phyloP scores from a whole-genome alignment of 768 basidiomycete species.

The Clavulina sp. region DNA sequence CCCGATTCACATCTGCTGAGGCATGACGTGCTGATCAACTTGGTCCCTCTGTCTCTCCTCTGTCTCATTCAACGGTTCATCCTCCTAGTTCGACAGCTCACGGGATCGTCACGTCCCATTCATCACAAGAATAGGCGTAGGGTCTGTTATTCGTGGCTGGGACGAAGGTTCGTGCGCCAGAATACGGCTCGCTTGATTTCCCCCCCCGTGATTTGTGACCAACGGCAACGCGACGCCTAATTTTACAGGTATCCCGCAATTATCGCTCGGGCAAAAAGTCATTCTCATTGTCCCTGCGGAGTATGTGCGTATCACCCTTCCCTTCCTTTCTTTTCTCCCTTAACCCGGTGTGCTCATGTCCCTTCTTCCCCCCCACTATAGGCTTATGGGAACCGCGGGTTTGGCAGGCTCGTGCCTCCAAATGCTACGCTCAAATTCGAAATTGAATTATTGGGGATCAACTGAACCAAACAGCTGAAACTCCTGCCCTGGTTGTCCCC shows the following conservation, averaged over 20 bases:
- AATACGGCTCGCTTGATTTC: background rate
- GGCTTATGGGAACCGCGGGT: slow-evolving; percentile 11
- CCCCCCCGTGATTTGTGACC: background rate
- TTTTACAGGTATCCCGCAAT: slow-evolving; percentile 8
- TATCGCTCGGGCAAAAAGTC: slow-evolving; percentile 13
- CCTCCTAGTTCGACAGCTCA: slow-evolving; percentile 9
- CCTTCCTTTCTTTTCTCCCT: background rate
- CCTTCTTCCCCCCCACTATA: background rate
- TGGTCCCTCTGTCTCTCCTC: background rate
- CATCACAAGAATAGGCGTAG: slow-evolving; percentile 52
- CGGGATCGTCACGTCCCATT: slow-evolving; percentile 39
- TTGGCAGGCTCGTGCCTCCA: slow-evolving; percentile 10
- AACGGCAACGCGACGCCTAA: background rate
- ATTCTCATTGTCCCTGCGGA: slow-evolving; percentile 9
- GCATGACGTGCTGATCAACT: background rate
- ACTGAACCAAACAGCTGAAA: slow-evolving; percentile 1
- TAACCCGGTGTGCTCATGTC: background rate
- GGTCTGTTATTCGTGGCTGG: slow-evolving; percentile 80
- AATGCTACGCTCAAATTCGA: slow-evolving; percentile 12
- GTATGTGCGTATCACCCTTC: slow-evolving; percentile 4
- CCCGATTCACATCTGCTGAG: background rate
- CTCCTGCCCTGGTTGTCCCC: too few relatives aligned
- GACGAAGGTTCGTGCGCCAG: slow-evolving; percentile 59
- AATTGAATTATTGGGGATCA: slow-evolving; percentile 13
- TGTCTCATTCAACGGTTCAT: background rate